These are phyloP conservation scores for Trichoderma polysporum DNA, from an alignment of 2,329 filamentous ascomycete genomes.

Conservation along the genomic window DNA sequence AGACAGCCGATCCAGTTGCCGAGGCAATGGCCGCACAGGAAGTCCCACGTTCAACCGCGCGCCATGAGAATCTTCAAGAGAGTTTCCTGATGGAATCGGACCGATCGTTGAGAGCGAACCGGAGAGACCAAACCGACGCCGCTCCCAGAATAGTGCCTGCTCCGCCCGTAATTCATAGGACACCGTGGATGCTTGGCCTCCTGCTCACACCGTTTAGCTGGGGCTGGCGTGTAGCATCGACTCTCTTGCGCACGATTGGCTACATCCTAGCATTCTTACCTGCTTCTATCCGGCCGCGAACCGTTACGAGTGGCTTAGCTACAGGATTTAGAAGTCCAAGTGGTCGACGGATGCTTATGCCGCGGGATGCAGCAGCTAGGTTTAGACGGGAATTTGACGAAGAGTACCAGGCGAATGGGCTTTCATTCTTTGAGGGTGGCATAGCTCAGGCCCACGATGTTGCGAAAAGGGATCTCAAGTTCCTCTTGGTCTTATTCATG, in stretches of 20 bases:
- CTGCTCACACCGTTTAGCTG: slow-evolving; percentile 80
- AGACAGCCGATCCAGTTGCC: slow-evolving; percentile 76
- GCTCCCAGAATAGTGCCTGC: slow-evolving; percentile 85
- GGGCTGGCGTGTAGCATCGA: slow-evolving; percentile 69
- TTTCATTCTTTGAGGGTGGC: slow-evolving; percentile 83
- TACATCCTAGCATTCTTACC: slow-evolving; percentile 82
- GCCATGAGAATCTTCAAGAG: slow-evolving; percentile 73
- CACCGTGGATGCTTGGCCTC: slow-evolving; percentile 74
- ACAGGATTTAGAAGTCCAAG: slow-evolving; percentile 59
- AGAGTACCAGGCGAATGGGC: slow-evolving; percentile 70
- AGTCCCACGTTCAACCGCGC: slow-evolving; percentile 60
- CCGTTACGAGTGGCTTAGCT: slow-evolving; percentile 53
- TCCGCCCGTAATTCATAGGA: slow-evolving; percentile 64
- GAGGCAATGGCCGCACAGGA: slow-evolving; percentile 68
- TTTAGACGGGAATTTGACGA: slow-evolving; percentile 95
- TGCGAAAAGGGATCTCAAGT: slow-evolving; percentile 88
- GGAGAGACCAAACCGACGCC: slow-evolving; percentile 51
- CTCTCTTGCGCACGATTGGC: slow-evolving; percentile 69
- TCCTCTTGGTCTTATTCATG: slow-evolving; percentile 81
- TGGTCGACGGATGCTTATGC: slow-evolving; percentile 73
- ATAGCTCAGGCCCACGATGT: slow-evolving; percentile 89
- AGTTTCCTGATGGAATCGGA: slow-evolving; percentile 43
- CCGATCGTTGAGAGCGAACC: slow-evolving; percentile 27
- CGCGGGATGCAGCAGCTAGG: slow-evolving; percentile 81
- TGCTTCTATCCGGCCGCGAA: slow-evolving; percentile 56